These are phyloP conservation scores for Hagleromyces aurorensis DNA, from an alignment of 805 yeast genomes.

Conservation along the genomic window DNA sequence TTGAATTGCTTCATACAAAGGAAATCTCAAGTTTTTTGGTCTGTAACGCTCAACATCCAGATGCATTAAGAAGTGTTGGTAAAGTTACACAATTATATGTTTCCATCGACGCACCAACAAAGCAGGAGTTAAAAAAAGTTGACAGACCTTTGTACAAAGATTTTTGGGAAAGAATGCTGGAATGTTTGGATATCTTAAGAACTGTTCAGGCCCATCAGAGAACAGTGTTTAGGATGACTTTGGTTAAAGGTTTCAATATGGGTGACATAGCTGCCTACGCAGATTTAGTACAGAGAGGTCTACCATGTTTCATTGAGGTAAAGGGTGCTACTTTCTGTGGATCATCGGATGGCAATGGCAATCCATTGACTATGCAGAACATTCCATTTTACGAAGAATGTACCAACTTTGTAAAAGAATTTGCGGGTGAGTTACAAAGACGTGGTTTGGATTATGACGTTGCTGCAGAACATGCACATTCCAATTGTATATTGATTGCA, in stretches of 20 bases:
- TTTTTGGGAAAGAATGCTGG: constrained; percentile 82
- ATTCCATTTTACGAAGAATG: constrained; percentile 94
- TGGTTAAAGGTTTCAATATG: constrained; percentile 91
- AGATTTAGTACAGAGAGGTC: constrained; percentile 72
- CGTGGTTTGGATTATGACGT: constrained; percentile 70
- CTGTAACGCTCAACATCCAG: constrained; percentile 95
- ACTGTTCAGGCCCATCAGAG: constrained; percentile 74
- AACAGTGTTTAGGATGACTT: constrained; percentile 82
- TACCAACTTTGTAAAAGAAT: constrained; percentile 56
- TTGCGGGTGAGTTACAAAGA: constrained; percentile 51
- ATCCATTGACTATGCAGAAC: constrained; percentile 89
- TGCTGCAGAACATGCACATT: constrained; percentile 94
- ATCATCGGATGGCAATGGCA: constrained; percentile 72
- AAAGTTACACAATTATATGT: constrained; percentile 89
- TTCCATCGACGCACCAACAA: constrained; percentile 90
- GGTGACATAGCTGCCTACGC: constrained; percentile 74
- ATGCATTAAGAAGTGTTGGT: constrained; percentile 55
- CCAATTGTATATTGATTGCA: constrained; percentile 85
- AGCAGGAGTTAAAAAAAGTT: constrained; percentile 66
- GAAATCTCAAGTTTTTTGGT: constrained; percentile 82
- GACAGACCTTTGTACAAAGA: constrained; percentile 87
- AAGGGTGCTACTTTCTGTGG: constrained; percentile 97
- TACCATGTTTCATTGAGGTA: constrained; percentile 83
- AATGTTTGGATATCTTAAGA: constrained; percentile 70
- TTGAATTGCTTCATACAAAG: constrained; percentile 68